Evolutionary conservation across 2,329 filamentous ascomycete genomes (phyloP), one percentile per base, ranked within the genome.

Genomic region (Nemania abortiva): DNA sequence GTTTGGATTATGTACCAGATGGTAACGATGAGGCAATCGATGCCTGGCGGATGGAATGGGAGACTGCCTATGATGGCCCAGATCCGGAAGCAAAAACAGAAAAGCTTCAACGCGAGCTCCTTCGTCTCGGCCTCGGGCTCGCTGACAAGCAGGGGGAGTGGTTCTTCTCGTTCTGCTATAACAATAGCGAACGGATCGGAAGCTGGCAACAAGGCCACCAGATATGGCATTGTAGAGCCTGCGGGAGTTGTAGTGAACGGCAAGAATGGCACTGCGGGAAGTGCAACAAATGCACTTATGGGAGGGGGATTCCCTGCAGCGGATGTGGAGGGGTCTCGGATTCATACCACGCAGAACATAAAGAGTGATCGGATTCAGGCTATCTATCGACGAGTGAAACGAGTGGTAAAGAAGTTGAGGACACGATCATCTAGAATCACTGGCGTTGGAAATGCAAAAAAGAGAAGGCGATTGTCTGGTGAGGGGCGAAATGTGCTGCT

Each of bases 121-220:
- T 71, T 20, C 68, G 52, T 24, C 57, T 72, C 47, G 70, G 70
- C 15, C 68, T 72, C 47, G 68, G 59, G 3, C 65, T 59, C 20
- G 45, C 68, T 20, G 68, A 65, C 11, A 55, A 57, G 34, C 39
- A 45, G 0, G 58, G 55, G 6, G 58, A 47, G 11, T 72, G 70
- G 68, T 72, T 72, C 49, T 72, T 72, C 57, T 72, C 70, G n/a
- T 71, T 72, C 54, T 72, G 70, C 15, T 70, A 70, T 49, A 37
- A 55, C 20, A 64, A 58, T 18, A 42, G 47, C 10, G 70, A 68
- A 37, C 68, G 68, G 13, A 39, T 67, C n/a, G 70, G 70, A 42
- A 72, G 70, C 65, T 72, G 70, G 70, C 70, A 72, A 57, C 65
- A 69, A 24, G 29, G 63, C 42, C 50, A 59, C 6, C 63, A 69